Conservation (phyloP, 2,329 filamentous ascomycete species). For the Pyrenophora teres region DNA sequence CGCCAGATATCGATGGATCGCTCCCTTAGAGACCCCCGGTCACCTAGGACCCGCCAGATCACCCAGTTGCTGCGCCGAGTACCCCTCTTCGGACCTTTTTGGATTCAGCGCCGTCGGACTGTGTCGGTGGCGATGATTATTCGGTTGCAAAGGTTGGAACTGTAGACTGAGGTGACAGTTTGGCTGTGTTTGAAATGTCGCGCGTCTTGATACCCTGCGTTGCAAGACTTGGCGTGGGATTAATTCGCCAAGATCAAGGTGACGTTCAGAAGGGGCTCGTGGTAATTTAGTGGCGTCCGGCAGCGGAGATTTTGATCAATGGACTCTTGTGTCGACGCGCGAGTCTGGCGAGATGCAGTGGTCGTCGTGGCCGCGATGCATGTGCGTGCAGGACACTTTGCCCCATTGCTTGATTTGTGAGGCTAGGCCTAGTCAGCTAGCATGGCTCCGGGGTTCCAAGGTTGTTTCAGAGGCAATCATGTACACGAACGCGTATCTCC, state of each 20-base stretch:
- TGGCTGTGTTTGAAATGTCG: slow-evolving; percentile 20
- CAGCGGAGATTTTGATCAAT: slow-evolving; percentile 32
- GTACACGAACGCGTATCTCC: slow-evolving; percentile 21
- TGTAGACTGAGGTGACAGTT: slow-evolving; percentile 12
- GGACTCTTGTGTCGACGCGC: slow-evolving; percentile 17
- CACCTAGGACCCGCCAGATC: slow-evolving; percentile 41
- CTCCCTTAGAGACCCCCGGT: slow-evolving; percentile 46
- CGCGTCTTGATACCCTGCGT: slow-evolving; percentile 26
- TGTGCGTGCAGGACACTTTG: slow-evolving; percentile 24
- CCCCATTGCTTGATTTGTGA: slow-evolving; percentile 17
- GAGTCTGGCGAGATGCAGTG: slow-evolving; percentile 21
- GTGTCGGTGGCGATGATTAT: slow-evolving; percentile 21
- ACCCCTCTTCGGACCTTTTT: slow-evolving; percentile 15
- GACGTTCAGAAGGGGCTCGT: slow-evolving; percentile 28
- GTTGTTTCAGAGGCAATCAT: slow-evolving; percentile 37
- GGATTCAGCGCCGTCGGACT: slow-evolving; percentile 5
- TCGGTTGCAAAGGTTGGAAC: slow-evolving; percentile 7
- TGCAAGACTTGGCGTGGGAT: slow-evolving; percentile 35
- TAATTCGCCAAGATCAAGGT: slow-evolving; percentile 45
- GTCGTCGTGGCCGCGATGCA: slow-evolving; percentile 1
- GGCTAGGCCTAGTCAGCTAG: slow-evolving; percentile 31
- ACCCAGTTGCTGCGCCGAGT: slow-evolving; percentile 26
- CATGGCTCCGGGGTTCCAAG: slow-evolving; percentile 5
- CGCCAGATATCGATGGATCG: slow-evolving; percentile 27
- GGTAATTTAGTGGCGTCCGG: slow-evolving; percentile 29